phyloP scores from a whole-genome alignment of 148 eudicot species.

The Pharnaceum exiguum region DNA sequence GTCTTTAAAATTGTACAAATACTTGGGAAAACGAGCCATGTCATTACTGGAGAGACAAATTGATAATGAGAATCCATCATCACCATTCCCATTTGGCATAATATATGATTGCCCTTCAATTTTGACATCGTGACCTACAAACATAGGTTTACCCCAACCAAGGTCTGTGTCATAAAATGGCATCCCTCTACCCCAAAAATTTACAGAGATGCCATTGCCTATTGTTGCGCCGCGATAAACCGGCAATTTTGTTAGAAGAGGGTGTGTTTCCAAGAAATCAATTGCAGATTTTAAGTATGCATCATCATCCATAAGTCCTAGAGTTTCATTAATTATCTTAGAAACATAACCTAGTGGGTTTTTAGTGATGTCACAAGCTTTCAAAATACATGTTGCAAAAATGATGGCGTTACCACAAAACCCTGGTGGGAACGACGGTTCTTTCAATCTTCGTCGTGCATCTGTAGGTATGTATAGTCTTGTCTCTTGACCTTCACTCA shows the following conservation, averaged over 20 bases:
- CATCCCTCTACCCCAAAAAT: slow-evolving; percentile 20
- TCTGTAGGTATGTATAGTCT: slow-evolving; percentile 22
- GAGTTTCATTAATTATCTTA: slow-evolving; percentile 20
- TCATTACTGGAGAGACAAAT: slow-evolving; percentile 21
- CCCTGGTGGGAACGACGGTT: slow-evolving; percentile 17
- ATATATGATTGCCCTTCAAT: slow-evolving; percentile 23
- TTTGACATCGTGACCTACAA: slow-evolving; percentile 25
- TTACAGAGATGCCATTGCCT: slow-evolving; percentile 19
- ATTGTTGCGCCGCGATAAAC: slow-evolving; percentile 14
- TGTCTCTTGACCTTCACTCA: slow-evolving; percentile 6
- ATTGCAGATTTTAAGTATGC: slow-evolving; percentile 27
- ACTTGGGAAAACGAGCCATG: slow-evolving; percentile 19
- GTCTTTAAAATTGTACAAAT: slow-evolving; percentile 27
- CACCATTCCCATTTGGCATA: slow-evolving; percentile 12
- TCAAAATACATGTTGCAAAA: slow-evolving; percentile 10
- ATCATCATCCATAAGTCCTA: slow-evolving; percentile 13
- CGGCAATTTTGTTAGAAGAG: slow-evolving; percentile 11
- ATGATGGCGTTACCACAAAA: slow-evolving; percentile 30
- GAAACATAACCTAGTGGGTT: slow-evolving; percentile 27
- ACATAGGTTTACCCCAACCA: slow-evolving; percentile 30
- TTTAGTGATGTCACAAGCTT: slow-evolving; percentile 17
- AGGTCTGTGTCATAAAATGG: slow-evolving; percentile 27
- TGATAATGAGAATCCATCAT: slow-evolving; percentile 19
- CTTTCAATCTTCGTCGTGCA: slow-evolving; percentile 18
- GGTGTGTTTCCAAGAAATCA: slow-evolving; percentile 23